Percentiles rank a stretch among this genome's conserved stretches.
Conservation (phyloP, 2,329 filamentous ascomycete genomes). For the Neofusicoccum umdonicola region DNA sequence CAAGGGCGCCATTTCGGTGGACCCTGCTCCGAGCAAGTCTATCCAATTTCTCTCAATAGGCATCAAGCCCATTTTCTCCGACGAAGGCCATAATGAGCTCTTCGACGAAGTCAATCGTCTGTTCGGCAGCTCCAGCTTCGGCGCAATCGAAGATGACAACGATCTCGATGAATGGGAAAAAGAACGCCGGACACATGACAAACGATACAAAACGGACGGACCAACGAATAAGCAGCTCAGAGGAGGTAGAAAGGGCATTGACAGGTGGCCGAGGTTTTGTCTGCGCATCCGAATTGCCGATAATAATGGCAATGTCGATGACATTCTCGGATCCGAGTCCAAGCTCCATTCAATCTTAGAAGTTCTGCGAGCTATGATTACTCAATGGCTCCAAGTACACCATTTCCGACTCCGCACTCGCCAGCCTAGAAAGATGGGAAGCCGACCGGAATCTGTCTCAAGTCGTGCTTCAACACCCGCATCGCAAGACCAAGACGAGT, state of each 20-base stretch:
- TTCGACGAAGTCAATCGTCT: slow-evolving; percentile 76
- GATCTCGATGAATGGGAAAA: slow-evolving; percentile 38
- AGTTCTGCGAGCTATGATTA: slow-evolving; percentile 66
- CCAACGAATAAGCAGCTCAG: slow-evolving; percentile 54
- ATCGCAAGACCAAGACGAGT: background rate
- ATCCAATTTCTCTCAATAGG: slow-evolving; percentile 82
- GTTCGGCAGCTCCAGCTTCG: slow-evolving; percentile 77
- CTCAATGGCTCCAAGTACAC: slow-evolving; percentile 72
- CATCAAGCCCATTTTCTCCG: slow-evolving; percentile 61
- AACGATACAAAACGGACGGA: slow-evolving; percentile 46
- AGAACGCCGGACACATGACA: slow-evolving; percentile 36
- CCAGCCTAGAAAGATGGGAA: slow-evolving; percentile 13
- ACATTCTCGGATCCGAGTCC: slow-evolving; percentile 26
- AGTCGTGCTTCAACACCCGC: background rate
- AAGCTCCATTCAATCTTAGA: slow-evolving; percentile 58
- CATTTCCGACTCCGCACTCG: slow-evolving; percentile 58
- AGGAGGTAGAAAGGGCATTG: slow-evolving; percentile 61
- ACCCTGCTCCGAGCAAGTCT: slow-evolving; percentile 67
- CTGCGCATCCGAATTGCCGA: slow-evolving; percentile 51
- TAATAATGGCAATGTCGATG: slow-evolving; percentile 24
- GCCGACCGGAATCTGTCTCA: slow-evolving; percentile 1
- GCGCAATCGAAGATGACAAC: slow-evolving; percentile 52
- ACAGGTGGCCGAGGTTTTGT: slow-evolving; percentile 87
- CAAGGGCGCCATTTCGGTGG: slow-evolving; percentile 67
- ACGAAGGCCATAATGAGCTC: slow-evolving; percentile 60